Evolutionary conservation across 169 alveolate genomes (phyloP).

Genomic region (Eimeria necatrix): DNA sequence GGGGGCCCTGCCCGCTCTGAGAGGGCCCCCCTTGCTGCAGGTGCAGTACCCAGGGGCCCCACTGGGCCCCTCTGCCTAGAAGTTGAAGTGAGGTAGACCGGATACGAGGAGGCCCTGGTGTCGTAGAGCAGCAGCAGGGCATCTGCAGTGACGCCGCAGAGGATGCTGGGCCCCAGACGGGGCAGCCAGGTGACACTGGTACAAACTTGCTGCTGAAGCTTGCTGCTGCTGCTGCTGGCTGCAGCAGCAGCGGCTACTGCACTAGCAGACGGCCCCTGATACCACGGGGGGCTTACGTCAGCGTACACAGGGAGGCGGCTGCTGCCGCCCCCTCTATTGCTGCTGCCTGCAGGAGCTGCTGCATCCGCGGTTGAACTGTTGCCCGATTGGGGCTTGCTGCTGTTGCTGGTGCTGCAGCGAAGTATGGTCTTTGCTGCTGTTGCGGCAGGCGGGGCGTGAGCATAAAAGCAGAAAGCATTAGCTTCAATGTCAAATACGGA

Average conservation of each 20-base stretch:
- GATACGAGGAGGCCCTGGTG: slow-evolving; percentile 59
- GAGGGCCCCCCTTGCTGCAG: background rate
- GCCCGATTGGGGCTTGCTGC: background rate
- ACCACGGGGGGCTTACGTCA: background rate
- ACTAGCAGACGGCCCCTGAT: background rate
- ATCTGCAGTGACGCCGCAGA: slow-evolving; percentile 15
- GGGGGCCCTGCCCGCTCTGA: background rate
- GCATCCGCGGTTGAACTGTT: background rate
- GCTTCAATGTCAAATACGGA: slow-evolving; percentile 61
- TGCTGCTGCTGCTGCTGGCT: slow-evolving; percentile 16
- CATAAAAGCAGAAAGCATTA: slow-evolving; percentile 48
- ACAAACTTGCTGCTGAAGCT: slow-evolving; percentile 46
- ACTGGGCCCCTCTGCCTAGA: background rate
- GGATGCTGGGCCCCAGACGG: slow-evolving; percentile 40
- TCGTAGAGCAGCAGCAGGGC: slow-evolving; percentile 62
- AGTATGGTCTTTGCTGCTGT: slow-evolving; percentile 10
- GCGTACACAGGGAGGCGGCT: slow-evolving; percentile 9
- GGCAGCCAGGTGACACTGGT: slow-evolving; percentile 67
- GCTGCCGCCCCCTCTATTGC: slow-evolving; percentile 11
- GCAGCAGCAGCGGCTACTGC: background rate
- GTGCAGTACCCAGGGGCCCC: background rate
- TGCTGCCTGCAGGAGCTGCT: background rate
- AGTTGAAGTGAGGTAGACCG: slow-evolving; percentile 2
- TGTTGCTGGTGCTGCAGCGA: slow-evolving; percentile 39
- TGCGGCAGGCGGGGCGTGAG: slow-evolving; percentile 40